A percentile compares a stretch with the other conserved stretches of the same genome.
Evolutionary conservation across 768 basidiomycete genomes (phyloP).

Genomic region (Leucogyrophana mollusca): DNA sequence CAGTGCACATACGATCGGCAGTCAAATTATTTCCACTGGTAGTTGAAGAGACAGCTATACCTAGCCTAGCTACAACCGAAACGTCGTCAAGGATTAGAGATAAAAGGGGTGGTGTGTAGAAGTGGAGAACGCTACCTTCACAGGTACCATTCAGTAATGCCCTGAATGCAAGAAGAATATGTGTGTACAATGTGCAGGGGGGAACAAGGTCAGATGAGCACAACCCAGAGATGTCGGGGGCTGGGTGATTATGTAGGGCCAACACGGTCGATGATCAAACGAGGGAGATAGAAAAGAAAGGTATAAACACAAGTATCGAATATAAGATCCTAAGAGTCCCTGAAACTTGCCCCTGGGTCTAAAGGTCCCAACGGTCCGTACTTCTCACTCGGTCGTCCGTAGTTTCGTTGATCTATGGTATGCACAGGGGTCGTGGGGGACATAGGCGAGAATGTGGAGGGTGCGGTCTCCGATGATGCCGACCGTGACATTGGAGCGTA

Average conservation of each 20-base stretch:
- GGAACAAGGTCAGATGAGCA: not conserved
- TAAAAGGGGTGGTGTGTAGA: too few species aligned
- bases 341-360: conserved; percentile 58
- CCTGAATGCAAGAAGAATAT: not conserved
- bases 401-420: conserved; percentile 38
- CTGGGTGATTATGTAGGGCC: not conserved
- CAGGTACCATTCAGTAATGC: too few species aligned
- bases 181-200: too few species aligned
- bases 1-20: too few species aligned
- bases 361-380: conserved; percentile 60
- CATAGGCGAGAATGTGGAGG: conserved; percentile 33
- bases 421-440: conserved; percentile 33
- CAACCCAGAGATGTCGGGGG: not conserved
- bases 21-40: too few species aligned
- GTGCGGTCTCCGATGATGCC: conserved; percentile 32
- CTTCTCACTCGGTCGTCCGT: conserved; percentile 31
- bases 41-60: too few species aligned
- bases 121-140: too few species aligned
- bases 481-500: conserved; percentile 57
- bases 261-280: conserved; percentile 2
- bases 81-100: too few species aligned
- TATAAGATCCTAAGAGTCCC: conserved; percentile 24
- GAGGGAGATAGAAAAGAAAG: conserved; percentile 14
- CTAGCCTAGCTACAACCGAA: too few species aligned
- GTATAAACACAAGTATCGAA: conserved; percentile 31